Evolutionary conservation across 2,329 filamentous ascomycete species (phyloP), one percentile per base, ranked within the genome.

Genomic region (Tolypocladium sp.): DNA sequence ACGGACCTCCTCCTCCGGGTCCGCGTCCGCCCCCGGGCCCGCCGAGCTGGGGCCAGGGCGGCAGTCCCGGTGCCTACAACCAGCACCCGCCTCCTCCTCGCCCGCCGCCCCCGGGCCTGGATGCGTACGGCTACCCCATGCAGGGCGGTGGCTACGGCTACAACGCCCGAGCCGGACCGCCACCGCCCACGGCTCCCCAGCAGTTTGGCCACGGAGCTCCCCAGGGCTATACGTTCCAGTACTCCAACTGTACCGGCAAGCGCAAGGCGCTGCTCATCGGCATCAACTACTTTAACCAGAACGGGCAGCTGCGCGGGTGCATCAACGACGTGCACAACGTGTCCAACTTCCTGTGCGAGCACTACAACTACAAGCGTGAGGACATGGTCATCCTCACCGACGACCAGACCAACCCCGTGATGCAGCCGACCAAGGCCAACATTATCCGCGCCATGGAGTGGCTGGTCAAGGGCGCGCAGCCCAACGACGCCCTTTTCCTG

Each of bases 271-370:
- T 92, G 59, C 76, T 92, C 59, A 90, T 92, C 63, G 89, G 89
- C 57, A 90, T 92, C 79, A 92, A 92, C 78, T 92, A 92, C 77
- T 88, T 91, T 66, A 84, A 85, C 57, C 86, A 89, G 69, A 74
- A 85, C 27, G 88, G 84, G 55, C 86, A 90, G 77, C 81, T 92
- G 57, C 79, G 85, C 61, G 89, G 89, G 51, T 92, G 89, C 73
- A 90, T 92, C 80, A 92, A 92, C 74, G 89, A 92, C 70, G 87
- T 89, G 40, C 85, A 87, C 75, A 92, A 92, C 70, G 83, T 92
- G 73, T 90, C 87, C 38, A 75, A 76, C 58, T 92, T 90, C 72
- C 75, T 92, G 61, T 85, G 86, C 64, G 79, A 86, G 70, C 78
- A 79, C 61, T 87, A 89, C 68, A 79, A 82, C 56, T 92, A 91